Evolutionary conservation across 202 grass and related monocot species (phyloP).

Genomic region (Cymbopogon flexuosus): DNA sequence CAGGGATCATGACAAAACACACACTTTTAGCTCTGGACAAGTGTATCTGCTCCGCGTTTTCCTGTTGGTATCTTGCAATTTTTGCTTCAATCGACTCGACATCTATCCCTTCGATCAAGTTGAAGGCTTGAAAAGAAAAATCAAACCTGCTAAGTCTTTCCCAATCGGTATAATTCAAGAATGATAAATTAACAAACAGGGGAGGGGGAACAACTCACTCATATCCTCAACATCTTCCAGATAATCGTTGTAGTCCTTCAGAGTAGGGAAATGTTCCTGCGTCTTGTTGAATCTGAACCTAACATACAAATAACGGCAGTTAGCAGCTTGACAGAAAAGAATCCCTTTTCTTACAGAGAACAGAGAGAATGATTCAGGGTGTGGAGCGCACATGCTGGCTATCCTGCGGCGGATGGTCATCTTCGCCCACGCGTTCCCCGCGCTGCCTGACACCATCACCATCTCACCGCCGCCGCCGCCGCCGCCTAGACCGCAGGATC

Average conservation of each 20-base stretch:
- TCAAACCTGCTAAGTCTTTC: background rate
- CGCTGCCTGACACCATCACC: slow-evolving; percentile 40
- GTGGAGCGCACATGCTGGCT: slow-evolving; percentile 45
- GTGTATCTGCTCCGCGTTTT: slow-evolving; percentile 77
- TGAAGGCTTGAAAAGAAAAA: slow-evolving; percentile 51
- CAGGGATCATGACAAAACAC: slow-evolving; percentile 6
- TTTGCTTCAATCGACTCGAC: slow-evolving; percentile 65
- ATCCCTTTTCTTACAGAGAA: background rate
- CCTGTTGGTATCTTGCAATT: slow-evolving; percentile 71
- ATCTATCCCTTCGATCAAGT: slow-evolving; percentile 70
- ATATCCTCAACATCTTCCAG: too few relatives aligned
- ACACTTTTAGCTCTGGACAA: slow-evolving; percentile 74
- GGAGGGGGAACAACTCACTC: too few relatives aligned
- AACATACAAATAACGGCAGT: background rate
- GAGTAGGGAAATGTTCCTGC: slow-evolving; percentile 62
- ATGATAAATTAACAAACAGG: background rate
- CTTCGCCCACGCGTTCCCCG: slow-evolving; percentile 53
- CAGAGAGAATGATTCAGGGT: background rate
- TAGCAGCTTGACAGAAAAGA: background rate
- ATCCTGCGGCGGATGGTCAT: slow-evolving; percentile 72
- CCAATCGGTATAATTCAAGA: background rate
- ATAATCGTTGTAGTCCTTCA: slow-evolving; percentile 88
- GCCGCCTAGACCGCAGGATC: too few relatives aligned
- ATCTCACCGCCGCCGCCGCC: background rate
- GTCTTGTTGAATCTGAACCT: slow-evolving; percentile 76